These are phyloP conservation scores for Sequoiadendron giganteum DNA, from an alignment of 75 land plant genomes.

Conservation along the genomic window DNA sequence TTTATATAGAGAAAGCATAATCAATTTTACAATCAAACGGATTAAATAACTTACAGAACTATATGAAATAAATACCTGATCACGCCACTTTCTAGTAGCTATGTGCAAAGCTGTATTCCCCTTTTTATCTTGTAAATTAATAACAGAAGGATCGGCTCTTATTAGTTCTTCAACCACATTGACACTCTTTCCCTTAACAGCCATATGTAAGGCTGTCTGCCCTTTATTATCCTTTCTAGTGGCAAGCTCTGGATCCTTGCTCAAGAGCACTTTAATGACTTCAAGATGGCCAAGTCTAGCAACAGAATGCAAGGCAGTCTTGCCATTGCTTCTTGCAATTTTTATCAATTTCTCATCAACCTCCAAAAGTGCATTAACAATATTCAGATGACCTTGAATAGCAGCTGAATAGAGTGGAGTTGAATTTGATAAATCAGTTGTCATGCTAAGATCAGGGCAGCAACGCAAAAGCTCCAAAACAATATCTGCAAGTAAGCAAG, in stretches of 20 bases:
- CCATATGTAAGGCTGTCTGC: conserved; percentile 79
- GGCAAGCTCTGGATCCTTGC: conserved; percentile 37
- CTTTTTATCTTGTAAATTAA: conserved; percentile 56
- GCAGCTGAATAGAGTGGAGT: conserved; percentile 68
- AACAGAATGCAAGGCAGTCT: conserved; percentile 67
- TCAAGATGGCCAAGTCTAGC: conserved; percentile 58
- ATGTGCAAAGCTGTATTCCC: conserved; percentile 69
- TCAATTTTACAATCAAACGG: neutral
- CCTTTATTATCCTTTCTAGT: conserved; percentile 63
- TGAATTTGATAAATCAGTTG: conserved; percentile 54
- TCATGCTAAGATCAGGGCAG: conserved; percentile 36
- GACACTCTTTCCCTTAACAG: conserved; percentile 63
- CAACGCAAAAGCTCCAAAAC: conserved; percentile 46
- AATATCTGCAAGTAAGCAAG: conserved; percentile 37
- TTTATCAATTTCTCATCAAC: conserved; percentile 29
- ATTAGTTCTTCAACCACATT: conserved; percentile 57
- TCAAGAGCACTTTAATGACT: conserved; percentile 43
- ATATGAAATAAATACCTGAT: conserved; percentile 31
- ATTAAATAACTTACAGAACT: neutral
- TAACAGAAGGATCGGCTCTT: conserved; percentile 25
- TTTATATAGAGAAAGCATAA: neutral
- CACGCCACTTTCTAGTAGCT: conserved; percentile 58
- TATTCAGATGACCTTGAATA: conserved; percentile 54
- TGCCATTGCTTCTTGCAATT: conserved; percentile 66
- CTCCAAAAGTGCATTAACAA: conserved; percentile 54